These are phyloP conservation scores for Solanum hybrid DNA, from an alignment of 305 asterid genomes.

Conservation along the genomic window DNA sequence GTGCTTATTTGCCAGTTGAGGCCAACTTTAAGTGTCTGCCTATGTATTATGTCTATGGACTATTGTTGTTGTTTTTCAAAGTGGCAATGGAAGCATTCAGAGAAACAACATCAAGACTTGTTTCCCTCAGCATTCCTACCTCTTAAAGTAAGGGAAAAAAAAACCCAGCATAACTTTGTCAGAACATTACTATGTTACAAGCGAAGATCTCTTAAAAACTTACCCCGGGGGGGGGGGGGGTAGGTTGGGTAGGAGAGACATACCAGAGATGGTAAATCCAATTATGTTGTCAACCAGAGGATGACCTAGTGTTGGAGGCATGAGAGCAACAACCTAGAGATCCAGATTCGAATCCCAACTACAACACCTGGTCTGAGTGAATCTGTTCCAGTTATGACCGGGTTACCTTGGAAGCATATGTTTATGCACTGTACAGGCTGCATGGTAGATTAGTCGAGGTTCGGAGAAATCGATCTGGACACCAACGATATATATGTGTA, in stretches of 20 bases:
- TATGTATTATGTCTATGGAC: neutral
- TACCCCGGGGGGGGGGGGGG: neutral
- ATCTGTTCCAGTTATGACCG: neutral
- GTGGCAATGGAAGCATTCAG: neutral
- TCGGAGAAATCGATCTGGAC: neutral
- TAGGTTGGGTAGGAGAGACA: neutral
- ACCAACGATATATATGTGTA: neutral
- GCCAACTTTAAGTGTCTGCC: neutral
- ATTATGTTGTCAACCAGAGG: neutral
- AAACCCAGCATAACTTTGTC: neutral
- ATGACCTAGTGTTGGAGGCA: neutral
- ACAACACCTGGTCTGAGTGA: neutral
- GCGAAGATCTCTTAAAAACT: neutral
- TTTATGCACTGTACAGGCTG: neutral
- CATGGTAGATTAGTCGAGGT: neutral
- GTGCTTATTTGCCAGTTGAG: neutral
- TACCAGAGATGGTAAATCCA: neutral
- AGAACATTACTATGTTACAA: neutral
- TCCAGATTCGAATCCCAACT: neutral
- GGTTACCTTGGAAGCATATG: neutral
- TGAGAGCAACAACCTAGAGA: neutral
- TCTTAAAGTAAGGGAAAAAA: neutral
- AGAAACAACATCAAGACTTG: neutral
- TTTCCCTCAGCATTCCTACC: neutral
- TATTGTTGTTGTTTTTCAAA: neutral